These are phyloP conservation scores for Moesziomyces aphidis DNA, from an alignment of 1,284 basidiomycete genomes.

Conservation along the genomic window DNA sequence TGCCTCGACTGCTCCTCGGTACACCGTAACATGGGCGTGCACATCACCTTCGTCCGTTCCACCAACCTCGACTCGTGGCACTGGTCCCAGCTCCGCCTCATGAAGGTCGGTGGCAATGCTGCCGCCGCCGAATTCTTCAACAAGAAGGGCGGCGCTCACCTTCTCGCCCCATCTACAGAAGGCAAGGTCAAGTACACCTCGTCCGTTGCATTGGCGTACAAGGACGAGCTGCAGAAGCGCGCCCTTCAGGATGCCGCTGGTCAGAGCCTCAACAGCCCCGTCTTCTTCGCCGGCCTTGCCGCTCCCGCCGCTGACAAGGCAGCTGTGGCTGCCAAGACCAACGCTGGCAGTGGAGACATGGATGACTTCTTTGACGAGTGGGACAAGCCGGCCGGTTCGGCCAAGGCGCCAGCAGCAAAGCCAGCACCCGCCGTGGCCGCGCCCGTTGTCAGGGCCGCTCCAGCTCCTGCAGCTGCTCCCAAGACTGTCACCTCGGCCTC, in stretches of 20 bases:
- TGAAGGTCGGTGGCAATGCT: conserved; percentile 96
- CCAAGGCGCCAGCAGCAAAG: conserved; percentile 35
- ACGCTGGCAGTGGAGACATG: conserved; percentile 72
- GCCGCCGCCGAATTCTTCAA: conserved; percentile 91
- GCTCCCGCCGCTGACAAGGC: conserved; percentile 70
- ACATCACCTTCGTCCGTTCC: conserved; percentile 96
- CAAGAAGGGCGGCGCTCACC: conserved; percentile 80
- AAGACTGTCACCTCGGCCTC: conserved; percentile 59
- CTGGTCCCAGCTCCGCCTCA: conserved; percentile 86
- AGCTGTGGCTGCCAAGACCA: conserved; percentile 44
- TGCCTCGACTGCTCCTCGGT: conserved; percentile 96
- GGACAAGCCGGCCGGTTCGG: conserved; percentile 78
- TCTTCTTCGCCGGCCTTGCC: conserved; percentile 64
- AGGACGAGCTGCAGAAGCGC: conserved; percentile 86
- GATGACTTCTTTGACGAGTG: conserved; percentile 97
- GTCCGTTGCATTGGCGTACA: conserved; percentile 86
- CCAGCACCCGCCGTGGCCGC: conserved; percentile 30
- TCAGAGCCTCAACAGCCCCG: conserved; percentile 56
- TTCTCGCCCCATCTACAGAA: conserved; percentile 79
- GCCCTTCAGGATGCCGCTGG: conserved; percentile 79
- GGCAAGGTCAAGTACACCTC: conserved; percentile 90
- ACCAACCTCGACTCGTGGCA: conserved; percentile 98
- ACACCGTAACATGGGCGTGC: conserved; percentile 97
- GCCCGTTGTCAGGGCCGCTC: conserved; percentile 15
- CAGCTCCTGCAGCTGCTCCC: conserved; percentile 39